Percentiles rank a stretch among this genome's conserved stretches.
phyloP scores from a whole-genome alignment of 257 asterid species.

The Plectranthus barbatus region DNA sequence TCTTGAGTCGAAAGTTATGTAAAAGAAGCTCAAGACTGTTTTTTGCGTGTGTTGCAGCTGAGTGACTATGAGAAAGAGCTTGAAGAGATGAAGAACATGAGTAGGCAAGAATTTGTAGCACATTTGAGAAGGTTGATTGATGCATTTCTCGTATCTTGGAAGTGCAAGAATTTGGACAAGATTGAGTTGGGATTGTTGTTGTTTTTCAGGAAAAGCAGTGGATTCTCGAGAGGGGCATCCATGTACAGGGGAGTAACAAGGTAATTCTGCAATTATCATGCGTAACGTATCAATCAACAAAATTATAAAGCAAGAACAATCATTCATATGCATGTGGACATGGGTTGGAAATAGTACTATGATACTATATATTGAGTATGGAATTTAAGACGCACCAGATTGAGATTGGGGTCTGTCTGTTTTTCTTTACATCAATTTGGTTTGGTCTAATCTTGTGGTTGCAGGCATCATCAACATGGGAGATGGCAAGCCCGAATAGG shows the following conservation, averaged over 20 bases:
- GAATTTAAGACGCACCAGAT: constrained; percentile 22
- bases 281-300: constrained; percentile 18
- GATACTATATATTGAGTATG: constrained; percentile 1
- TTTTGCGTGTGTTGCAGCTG: constrained; percentile 39
- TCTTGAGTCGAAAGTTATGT: neutral
- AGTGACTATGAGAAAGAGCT: constrained; percentile 58
- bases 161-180: neutral
- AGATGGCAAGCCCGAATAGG: constrained; percentile 97
- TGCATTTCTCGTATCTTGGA: neutral
- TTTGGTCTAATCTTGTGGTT: constrained; percentile 23
- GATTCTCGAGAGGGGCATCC: constrained; percentile 90
- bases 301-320: constrained; percentile 14
- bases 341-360: constrained; percentile 4
- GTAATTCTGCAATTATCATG: constrained; percentile 25
- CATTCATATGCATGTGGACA: constrained; percentile 23
- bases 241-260: constrained; percentile 89
- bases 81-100: constrained; percentile 76
- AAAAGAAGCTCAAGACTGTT: neutral
- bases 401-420: neutral
- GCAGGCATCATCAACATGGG: constrained; percentile 94
- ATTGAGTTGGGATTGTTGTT: neutral
- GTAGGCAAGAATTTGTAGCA: constrained; percentile 83
- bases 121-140: constrained; percentile 65
- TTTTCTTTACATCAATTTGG: constrained; percentile 22
- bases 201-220: constrained; percentile 70